A percentile compares a stretch with the other conserved stretches of the same genome.
phyloP scores from a whole-genome alignment of 768 basidiomycete species.

The Termitomyces sp. region DNA sequence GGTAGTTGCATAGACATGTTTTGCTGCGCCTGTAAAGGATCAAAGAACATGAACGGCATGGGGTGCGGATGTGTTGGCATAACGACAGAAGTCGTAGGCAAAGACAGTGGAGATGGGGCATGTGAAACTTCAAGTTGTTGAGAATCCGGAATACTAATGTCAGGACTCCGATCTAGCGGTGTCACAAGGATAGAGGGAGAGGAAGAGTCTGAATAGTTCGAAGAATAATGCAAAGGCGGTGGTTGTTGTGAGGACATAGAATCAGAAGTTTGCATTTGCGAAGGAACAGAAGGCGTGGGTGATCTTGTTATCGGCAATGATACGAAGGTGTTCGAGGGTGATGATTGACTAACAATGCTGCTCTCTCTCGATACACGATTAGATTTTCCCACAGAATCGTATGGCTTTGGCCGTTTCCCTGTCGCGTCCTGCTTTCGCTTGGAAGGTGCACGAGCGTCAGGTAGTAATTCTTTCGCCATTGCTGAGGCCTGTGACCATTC shows the following conservation, averaged over 20 bases:
- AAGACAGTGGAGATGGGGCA: conserved; percentile 21
- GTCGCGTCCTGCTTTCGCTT: conserved; percentile 45
- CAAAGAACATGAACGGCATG: conserved; percentile 60
- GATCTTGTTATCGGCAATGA: conserved; percentile 39
- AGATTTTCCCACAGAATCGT: conserved; percentile 48
- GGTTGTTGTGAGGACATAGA: conserved; percentile 21
- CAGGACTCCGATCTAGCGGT: conserved; percentile 34
- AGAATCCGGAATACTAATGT: conserved; percentile 32
- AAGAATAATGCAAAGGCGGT: conserved; percentile 29
- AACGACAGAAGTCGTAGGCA: conserved; percentile 19
- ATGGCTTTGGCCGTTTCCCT: conserved; percentile 68
- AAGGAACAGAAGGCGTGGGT: conserved; percentile 34
- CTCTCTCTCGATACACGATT: conserved; percentile 43
- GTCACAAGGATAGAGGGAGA: conserved; percentile 40
- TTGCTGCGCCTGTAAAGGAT: conserved; percentile 41
- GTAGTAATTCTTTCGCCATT: conserved; percentile 20
- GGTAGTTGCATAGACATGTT: conserved; percentile 49
- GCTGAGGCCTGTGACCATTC: conserved; percentile 44
- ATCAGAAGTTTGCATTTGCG: conserved; percentile 24
- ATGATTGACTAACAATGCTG: conserved; percentile 45
- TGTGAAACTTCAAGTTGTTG: conserved; percentile 19
- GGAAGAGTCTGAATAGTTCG: conserved; percentile 39
- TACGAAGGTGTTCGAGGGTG: conserved; percentile 39
- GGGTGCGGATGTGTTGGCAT: conserved; percentile 31
- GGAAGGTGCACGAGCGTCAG: conserved; percentile 33